Base-by-base conservation (phyloP, 1,139 yeast species). In the Yamadazyma friedrichii region DNA sequence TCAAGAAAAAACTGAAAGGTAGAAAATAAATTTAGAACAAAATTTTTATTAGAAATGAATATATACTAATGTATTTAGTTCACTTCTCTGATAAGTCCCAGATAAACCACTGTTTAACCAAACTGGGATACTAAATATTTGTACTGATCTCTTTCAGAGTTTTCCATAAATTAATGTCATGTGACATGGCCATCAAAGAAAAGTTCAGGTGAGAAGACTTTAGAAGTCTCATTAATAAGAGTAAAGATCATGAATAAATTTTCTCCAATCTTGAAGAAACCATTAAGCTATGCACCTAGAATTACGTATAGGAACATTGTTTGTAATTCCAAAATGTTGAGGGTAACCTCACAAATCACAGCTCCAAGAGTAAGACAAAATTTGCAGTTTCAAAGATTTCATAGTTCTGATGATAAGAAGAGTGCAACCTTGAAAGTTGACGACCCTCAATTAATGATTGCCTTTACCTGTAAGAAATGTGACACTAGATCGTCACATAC, bases 391-490 rank as follows among this genome's bases (percentile, higher is more conserved):
- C 33, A 30, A 31, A 33, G 41, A 28, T 38, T 17, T 20, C 25
- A 33, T 10, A 36, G 39, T 13, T 24, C 29, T n/a, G 9, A 31
- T 33, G 35, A 25, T 13, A 33, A 36, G 29, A 47, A 46, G 12
- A 40, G 39, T 13, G 59, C 58, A 9, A 41, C 48, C 3, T 35
- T 64, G 40, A 70, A 82, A 50, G 74, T 73, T 3, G 84, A 80
- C 35, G 80, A 83, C 45, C 96, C 95, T 1, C 78, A 82, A 60
- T 70, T 88, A 51, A 84, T 89, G 83, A 76, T 93, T 25, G 93
- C 96, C 0, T 91, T 93, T 64, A 93, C 97, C 0, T 93, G 98
- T 63, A 93, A 89, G 60, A 80, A 81, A 51, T 93, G 98, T 64
- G 76, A 80, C 40, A 79, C 87, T 6, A 69, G 98, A 42, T 88